Evolutionary conservation across 2,329 filamentous ascomycete species (phyloP).

Genomic region (Sclerotinia minor): DNA sequence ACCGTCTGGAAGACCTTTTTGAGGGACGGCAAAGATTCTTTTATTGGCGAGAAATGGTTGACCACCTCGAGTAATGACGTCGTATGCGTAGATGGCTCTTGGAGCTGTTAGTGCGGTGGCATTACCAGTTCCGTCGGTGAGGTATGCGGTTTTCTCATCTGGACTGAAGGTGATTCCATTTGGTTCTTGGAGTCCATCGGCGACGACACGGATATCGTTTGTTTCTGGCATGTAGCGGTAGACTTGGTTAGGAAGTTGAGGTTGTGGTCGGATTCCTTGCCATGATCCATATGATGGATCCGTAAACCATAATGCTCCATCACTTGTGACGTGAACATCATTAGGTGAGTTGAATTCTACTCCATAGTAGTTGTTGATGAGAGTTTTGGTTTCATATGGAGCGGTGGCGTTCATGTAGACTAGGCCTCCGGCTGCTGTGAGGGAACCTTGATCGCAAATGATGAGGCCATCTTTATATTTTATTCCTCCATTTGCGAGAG

Average conservation of each 20-base stretch:
- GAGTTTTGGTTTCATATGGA: constrained; percentile 40
- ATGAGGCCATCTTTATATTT: constrained; percentile 30
- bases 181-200: constrained; percentile 55
- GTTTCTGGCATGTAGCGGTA: constrained; percentile 55
- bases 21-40: constrained; percentile 54
- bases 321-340: constrained; percentile 54
- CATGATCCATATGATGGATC: constrained; percentile 59
- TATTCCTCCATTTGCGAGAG: constrained; percentile 31
- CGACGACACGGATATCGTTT: constrained; percentile 54
- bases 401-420: constrained; percentile 27
- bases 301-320: constrained; percentile 61
- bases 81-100: constrained; percentile 38
- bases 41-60: constrained; percentile 27
- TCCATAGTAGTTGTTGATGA: constrained; percentile 61
- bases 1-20: constrained; percentile 58
- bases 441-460: constrained; percentile 31
- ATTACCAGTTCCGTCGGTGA: constrained; percentile 50
- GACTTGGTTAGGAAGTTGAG: constrained; percentile 56
- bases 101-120: constrained; percentile 45
- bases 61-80: constrained; percentile 28
- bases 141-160: constrained; percentile 52
- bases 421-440: constrained; percentile 27
- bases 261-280: constrained; percentile 56
- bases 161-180: constrained; percentile 61
- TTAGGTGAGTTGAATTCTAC: constrained; percentile 60